These are phyloP conservation scores for Phytophthora tentaculata DNA, from an alignment of 352 stramenopile species.

Conservation along the genomic window DNA sequence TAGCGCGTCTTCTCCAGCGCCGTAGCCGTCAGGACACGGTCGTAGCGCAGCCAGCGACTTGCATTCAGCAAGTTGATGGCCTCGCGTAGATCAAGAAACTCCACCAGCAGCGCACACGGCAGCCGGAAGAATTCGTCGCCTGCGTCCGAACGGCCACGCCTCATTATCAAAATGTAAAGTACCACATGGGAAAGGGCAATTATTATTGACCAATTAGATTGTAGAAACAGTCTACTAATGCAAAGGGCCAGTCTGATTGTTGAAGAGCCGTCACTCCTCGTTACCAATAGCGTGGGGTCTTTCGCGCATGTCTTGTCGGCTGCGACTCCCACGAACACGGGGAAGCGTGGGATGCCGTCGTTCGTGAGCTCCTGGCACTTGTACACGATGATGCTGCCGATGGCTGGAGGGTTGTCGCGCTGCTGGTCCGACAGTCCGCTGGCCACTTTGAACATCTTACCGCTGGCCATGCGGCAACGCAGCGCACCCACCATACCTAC, in stretches of 20 bases:
- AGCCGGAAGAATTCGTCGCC: constrained; percentile 43
- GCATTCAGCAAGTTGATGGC: constrained; percentile 58
- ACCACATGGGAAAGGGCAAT: constrained; percentile 8
- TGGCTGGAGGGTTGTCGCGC: constrained; percentile 46
- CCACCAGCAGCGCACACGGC: constrained; percentile 45
- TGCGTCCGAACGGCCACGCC: constrained; percentile 16
- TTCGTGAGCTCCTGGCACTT: constrained; percentile 83
- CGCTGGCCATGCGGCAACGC: constrained; percentile 62
- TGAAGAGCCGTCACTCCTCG: constrained; percentile 20
- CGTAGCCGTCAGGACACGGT: constrained; percentile 50
- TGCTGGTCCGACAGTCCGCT: constrained; percentile 71
- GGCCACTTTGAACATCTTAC: constrained; percentile 78
- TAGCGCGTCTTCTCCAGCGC: constrained; percentile 55
- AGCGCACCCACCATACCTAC: constrained; percentile 61
- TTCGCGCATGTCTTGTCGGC: constrained; percentile 58
- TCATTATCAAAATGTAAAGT: constrained; percentile 26
- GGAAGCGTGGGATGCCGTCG: constrained; percentile 73
- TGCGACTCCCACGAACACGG: constrained; percentile 65
- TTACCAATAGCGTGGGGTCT: constrained; percentile 42
- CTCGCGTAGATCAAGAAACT: constrained; percentile 56
- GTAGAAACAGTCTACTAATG: background rate
- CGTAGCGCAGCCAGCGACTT: constrained; percentile 42
- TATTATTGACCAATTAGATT: constrained; percentile 13
- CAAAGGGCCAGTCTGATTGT: constrained; percentile 23
- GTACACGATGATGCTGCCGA: constrained; percentile 80